Base-by-base conservation (phyloP, 805 yeast genomes). In the Teunomyces aglyptinius region DNA sequence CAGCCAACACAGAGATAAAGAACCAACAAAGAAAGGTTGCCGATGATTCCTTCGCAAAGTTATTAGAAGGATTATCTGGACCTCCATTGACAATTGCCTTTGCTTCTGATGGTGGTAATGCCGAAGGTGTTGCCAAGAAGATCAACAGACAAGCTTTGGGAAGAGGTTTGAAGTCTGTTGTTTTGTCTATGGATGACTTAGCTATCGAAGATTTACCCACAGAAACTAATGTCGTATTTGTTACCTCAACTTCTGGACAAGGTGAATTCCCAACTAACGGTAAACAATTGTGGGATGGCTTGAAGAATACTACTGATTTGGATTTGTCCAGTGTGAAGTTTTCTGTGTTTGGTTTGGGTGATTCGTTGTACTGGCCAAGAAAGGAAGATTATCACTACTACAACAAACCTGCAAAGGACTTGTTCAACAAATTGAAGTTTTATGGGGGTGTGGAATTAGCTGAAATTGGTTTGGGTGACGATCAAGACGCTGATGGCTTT, bases 401-500 rank as follows among this genome's bases (percentile, higher is more conserved):
- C 71, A 92, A 92, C 75, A 91, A 90, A 65, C 98, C 98, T 12
- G 80, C 85, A 15, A 77, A 77, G 53, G 97, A 90, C 64, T 70
- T 92, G 52, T 73, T 68, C 61, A 79, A 78, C 52, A 82, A 85
- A 52, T 69, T 92, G 51, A 71, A 70, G 52, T 70, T 85, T 48
- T 75, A 89, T 49, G 94, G 96, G 36, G 97, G 86, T 49, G 81
- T 76, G 49, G 82, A 81, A 49, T 70, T 92, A 45, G 78, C 81
- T 47, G 87, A 86, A 3, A 68, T 90, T 38, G 97, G 96, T 15
- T 74, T 88, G 41, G 98, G 98, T 69, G 97, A 92, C 66, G 98
- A 92, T 63, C 98, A 92, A 71, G 98, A 89, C 64, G 96, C 96
- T 18, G 97, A 92, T 72, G 97, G 97, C 16, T 90, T 77, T 69